phyloP scores from a whole-genome alignment of 805 yeast genomes.

The Candida berthetii region DNA sequence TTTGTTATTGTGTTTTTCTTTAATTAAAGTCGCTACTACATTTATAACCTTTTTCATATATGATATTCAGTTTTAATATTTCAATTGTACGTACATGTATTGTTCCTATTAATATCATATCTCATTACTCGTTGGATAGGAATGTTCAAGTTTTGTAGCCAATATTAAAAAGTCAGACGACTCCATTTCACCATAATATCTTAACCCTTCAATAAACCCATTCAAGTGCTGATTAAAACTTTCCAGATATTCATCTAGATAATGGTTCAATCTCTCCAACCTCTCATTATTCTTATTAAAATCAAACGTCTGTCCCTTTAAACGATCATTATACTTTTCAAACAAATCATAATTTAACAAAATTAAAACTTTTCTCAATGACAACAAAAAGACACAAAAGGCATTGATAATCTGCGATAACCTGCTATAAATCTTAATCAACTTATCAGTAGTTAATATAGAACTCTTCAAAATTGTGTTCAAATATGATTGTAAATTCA shows the following conservation, averaged over 20 bases:
- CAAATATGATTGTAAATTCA: slow-evolving; percentile 47
- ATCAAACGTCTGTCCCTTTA: slow-evolving; percentile 32
- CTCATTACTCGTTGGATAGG: slow-evolving; percentile 12
- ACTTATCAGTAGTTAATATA: slow-evolving; percentile 51
- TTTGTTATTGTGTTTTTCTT: no score
- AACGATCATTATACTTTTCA: slow-evolving; percentile 27
- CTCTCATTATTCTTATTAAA: slow-evolving; percentile 31
- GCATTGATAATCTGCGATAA: slow-evolving; percentile 41
- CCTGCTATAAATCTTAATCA: slow-evolving; percentile 39
- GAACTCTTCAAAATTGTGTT: slow-evolving; percentile 62
- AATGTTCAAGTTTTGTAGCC: slow-evolving; percentile 33
- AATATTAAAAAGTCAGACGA: slow-evolving; percentile 37
- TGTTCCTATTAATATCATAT: not conserved
- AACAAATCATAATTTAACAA: slow-evolving; percentile 40
- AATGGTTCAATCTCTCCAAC: slow-evolving; percentile 31
- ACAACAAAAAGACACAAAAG: slow-evolving; percentile 40
- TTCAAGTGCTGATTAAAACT: slow-evolving; percentile 37
- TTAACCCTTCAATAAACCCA: slow-evolving; percentile 39
- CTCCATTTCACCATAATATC: slow-evolving; percentile 43
- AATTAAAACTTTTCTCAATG: slow-evolving; percentile 51
- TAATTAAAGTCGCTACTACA: no score
- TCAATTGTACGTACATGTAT: no score
- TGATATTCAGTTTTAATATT: no score
- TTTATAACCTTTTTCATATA: no score
- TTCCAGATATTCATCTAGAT: slow-evolving; percentile 35